A percentile compares a stretch with the other conserved stretches of the same genome.
Conservation (phyloP, 768 basidiomycete genomes). For the Strobilomyces confusus region DNA sequence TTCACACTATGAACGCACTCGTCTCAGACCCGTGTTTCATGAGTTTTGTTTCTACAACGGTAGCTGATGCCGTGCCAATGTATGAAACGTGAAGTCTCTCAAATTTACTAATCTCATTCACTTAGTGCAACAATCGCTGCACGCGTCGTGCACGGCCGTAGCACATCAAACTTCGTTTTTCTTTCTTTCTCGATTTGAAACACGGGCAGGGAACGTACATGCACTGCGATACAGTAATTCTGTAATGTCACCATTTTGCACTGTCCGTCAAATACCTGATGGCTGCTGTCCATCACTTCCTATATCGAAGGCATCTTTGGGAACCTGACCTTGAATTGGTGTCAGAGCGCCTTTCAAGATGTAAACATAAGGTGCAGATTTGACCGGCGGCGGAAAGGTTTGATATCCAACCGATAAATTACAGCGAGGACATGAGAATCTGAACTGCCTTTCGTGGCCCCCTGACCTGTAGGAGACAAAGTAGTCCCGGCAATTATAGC, state of each 20-base stretch:
- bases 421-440: constrained; percentile 55
- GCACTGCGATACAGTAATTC: background rate
- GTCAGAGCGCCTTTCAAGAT: constrained; percentile 78
- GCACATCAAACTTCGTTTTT: background rate
- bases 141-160: background rate
- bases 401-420: constrained; percentile 63
- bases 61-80: constrained; percentile 57
- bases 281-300: constrained; percentile 22
- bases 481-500: constrained; percentile 15
- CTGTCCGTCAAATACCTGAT: constrained; percentile 7
- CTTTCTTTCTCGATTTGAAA: no score
- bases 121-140: background rate
- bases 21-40: constrained; percentile 40
- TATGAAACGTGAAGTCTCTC: background rate
- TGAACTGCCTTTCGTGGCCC: constrained; percentile 73
- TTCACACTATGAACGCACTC: constrained; percentile 71
- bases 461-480: constrained; percentile 41
- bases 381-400: constrained; percentile 67
- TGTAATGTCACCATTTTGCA: background rate
- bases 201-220: no score
- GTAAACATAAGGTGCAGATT: constrained; percentile 76
- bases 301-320: constrained; percentile 75
- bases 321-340: constrained; percentile 85
- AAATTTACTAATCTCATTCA: constrained; percentile 6
- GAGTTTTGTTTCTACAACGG: constrained; percentile 74